Base-by-base conservation (phyloP, 1,284 basidiomycete species). In the Blastosporella zonata region DNA sequence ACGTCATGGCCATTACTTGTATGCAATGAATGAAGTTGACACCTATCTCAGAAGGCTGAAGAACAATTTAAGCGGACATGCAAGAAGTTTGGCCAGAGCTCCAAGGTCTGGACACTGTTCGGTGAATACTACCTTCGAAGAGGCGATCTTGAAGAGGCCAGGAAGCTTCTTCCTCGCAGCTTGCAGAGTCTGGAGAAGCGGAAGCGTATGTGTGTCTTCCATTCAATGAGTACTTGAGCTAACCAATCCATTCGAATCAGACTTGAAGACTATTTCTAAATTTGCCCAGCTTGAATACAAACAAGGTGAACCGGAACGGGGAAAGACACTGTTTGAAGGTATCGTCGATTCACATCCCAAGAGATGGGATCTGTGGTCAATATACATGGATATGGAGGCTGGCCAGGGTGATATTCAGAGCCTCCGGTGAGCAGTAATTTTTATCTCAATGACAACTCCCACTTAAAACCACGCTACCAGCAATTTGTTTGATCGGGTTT, bases 281-380 rank as follows among this genome's bases (percentile, higher is more conserved):
- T 97, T 98, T 64, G 95, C 95, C 0, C 87, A 97, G 60, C 74
- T 97, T 27, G 97, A 99, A 68, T 99, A 97, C 71, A 94, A 90
- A 66, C 72, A 90, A 25, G 97, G 95, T 10, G 95, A 98, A 56
- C 75, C 91, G 1, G 97, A 99, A 68, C 83, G 96, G 41, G 97
- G 94, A 17, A 88, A 90, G 63, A 98, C 96, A 0, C 79, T 99
- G 47, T 99, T 97, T 55, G 97, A 99, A 66, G 97, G 96, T 29
- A 90, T 99, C 48, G 77, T 99, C 23, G 93, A 96, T 64, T 90
- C 87, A 12, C 92, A 97, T 70, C 87, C 94, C 2, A 97, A 95
- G 67, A 83, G 93, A 41, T 86, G 94, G 73, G 96, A 99, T 66
- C 72, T 98, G 34, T 99, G 97, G 95, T 90, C 89, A 49, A 77